Evolutionary conservation across 164 flowering plant species (phyloP).

Genomic region (Cinnamomum micranthum): DNA sequence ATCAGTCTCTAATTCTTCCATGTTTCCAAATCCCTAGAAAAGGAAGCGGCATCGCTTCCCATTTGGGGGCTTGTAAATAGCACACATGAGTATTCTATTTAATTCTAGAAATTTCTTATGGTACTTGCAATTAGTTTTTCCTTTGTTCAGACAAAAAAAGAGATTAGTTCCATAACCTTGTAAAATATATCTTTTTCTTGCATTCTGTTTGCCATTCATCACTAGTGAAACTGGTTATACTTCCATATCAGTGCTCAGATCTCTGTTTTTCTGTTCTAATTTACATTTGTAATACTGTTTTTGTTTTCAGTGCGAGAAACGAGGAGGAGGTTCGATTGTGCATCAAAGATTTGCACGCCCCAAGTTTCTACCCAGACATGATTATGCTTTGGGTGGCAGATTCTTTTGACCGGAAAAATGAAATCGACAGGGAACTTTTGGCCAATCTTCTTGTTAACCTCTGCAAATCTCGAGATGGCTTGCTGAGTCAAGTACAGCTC

Average conservation of each 20-base stretch:
- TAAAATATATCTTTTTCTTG: neutral
- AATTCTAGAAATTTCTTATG: no score
- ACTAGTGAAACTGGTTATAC: neutral
- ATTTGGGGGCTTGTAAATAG: no score
- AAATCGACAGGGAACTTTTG: constrained; percentile 62
- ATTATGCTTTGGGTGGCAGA: constrained; percentile 60
- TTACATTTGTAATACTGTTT: neutral
- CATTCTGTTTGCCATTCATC: neutral
- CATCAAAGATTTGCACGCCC: constrained; percentile 62
- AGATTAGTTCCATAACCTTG: neutral
- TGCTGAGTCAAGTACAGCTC: constrained; percentile 46
- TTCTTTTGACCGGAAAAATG: constrained; percentile 85
- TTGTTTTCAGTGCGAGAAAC: constrained; percentile 60
- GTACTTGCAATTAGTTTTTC: no score
- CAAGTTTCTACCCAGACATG: constrained; percentile 63
- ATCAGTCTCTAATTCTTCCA: no score
- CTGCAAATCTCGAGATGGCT: constrained; percentile 34
- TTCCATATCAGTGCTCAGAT: neutral
- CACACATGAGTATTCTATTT: no score
- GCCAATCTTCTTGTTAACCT: constrained; percentile 66
- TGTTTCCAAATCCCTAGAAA: no score
- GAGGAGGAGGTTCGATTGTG: constrained; percentile 64
- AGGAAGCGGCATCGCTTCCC: no score
- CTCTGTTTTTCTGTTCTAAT: neutral
- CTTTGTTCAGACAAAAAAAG: no score